Percentiles rank a stretch among this genome's conserved stretches.
Evolutionary conservation across 495 filamentous ascomycete species (phyloP).

Genomic region (Aspergillus olivimuriae): DNA sequence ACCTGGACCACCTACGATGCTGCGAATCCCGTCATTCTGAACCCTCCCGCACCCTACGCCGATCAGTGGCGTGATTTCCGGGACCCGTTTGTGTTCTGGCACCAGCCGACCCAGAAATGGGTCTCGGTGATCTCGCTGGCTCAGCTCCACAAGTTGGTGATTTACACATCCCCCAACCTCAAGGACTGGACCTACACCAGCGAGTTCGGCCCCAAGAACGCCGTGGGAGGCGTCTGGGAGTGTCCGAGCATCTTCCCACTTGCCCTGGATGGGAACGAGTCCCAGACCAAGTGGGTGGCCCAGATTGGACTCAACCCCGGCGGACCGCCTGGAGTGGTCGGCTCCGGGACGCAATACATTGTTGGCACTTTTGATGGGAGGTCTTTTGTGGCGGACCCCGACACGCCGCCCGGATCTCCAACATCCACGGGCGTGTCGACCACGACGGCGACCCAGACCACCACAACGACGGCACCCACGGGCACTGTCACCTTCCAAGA

Average conservation of each 20-base stretch:
- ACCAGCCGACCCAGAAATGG: constrained; percentile 41
- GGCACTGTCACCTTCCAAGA: not conserved
- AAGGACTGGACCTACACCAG: constrained; percentile 47
- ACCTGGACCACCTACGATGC: constrained; percentile 44
- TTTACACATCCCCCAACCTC: constrained; percentile 49
- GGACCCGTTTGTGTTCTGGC: constrained; percentile 52
- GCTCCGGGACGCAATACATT: constrained; percentile 33
- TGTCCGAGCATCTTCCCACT: constrained; percentile 47
- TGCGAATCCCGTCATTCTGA: constrained; percentile 46
- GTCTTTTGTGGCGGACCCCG: constrained; percentile 11
- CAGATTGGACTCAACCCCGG: constrained; percentile 51
- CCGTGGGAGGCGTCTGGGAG: constrained; percentile 51
- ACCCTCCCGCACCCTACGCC: constrained; percentile 26
- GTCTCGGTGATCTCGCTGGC: constrained; percentile 43
- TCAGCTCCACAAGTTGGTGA: constrained; percentile 44
- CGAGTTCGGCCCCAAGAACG: constrained; percentile 48
- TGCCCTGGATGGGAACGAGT: constrained; percentile 21
- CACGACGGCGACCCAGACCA: too few relatives aligned
- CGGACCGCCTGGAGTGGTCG: constrained; percentile 43
- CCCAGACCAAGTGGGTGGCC: constrained; percentile 42
- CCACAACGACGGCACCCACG: not conserved
- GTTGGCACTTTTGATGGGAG: constrained; percentile 34
- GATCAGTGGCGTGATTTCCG: constrained; percentile 41
- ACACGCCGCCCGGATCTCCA: too few relatives aligned
- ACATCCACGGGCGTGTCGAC: too few relatives aligned